These are phyloP conservation scores for Boletus insuetus DNA, from an alignment of 768 basidiomycete species.

Conservation along the genomic window DNA sequence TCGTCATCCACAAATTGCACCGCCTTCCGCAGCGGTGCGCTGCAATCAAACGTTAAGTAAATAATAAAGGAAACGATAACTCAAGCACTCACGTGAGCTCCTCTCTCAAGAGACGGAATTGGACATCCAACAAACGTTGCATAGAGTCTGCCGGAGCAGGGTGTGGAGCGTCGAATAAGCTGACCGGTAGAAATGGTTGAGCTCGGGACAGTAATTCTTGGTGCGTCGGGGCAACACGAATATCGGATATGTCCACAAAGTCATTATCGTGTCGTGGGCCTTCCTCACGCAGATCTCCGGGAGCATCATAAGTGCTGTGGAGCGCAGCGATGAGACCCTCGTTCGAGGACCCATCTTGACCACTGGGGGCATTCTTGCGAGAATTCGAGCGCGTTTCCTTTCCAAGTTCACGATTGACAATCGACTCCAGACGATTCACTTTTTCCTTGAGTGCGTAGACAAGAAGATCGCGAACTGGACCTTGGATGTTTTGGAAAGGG, in stretches of 20 bases:
- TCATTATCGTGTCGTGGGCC: slow-evolving; percentile 74
- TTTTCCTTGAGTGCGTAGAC: slow-evolving; percentile 29
- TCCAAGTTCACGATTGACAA: slow-evolving; percentile 50
- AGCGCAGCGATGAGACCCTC: slow-evolving; percentile 41
- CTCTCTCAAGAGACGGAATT: slow-evolving; percentile 73
- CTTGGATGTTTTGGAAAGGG: slow-evolving; percentile 31
- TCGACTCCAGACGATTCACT: slow-evolving; percentile 35
- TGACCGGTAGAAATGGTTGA: slow-evolving; percentile 61
- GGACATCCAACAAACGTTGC: slow-evolving; percentile 66
- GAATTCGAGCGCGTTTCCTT: slow-evolving; percentile 29
- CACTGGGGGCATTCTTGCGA: slow-evolving; percentile 1
- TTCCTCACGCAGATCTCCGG: slow-evolving; percentile 45
- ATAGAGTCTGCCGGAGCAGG: slow-evolving; percentile 56
- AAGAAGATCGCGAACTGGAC: slow-evolving; percentile 38
- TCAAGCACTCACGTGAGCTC: slow-evolving; percentile 55
- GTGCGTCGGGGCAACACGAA: slow-evolving; percentile 70
- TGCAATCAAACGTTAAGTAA: slow-evolving; percentile 18
- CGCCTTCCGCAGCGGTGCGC: slow-evolving; percentile 52
- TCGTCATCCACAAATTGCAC: slow-evolving; percentile 50
- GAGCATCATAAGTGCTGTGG: slow-evolving; percentile 48
- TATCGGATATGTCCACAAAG: slow-evolving; percentile 48
- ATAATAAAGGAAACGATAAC: background rate
- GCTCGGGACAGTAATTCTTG: slow-evolving; percentile 52
- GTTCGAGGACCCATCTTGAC: slow-evolving; percentile 1
- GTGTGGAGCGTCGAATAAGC: slow-evolving; percentile 59